A percentile compares a stretch with the other conserved stretches of the same genome.
Evolutionary conservation across 2,329 filamentous ascomycete species (phyloP).

Genomic region (Colletotrichum sp.): DNA sequence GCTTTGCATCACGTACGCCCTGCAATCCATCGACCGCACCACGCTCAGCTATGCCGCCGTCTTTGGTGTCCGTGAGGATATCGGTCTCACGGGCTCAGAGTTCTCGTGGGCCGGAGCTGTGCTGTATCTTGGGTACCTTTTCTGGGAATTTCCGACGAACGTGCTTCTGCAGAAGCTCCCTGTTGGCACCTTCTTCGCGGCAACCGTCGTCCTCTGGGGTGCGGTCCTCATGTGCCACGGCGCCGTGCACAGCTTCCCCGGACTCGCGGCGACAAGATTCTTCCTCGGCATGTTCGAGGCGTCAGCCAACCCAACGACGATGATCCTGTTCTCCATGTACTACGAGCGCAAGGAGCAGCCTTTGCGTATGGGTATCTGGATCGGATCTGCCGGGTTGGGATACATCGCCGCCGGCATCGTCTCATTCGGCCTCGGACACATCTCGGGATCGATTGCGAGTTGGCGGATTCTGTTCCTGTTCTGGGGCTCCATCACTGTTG

Average conservation of each 20-base stretch:
- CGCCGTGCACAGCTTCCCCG: slow-evolving; percentile 1
- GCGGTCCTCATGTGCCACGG: slow-evolving; percentile 40
- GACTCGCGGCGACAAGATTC: slow-evolving; percentile 23
- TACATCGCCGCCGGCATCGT: slow-evolving; percentile 61
- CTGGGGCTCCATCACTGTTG: slow-evolving; percentile 64
- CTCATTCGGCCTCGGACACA: slow-evolving; percentile 64
- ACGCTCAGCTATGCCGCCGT: slow-evolving; percentile 51
- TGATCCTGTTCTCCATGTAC: slow-evolving; percentile 52
- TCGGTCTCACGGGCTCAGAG: slow-evolving; percentile 54
- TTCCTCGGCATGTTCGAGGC: slow-evolving; percentile 26
- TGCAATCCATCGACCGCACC: slow-evolving; percentile 14
- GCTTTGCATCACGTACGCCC: slow-evolving; percentile 27
- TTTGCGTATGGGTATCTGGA: slow-evolving; percentile 67
- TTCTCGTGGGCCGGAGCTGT: slow-evolving; percentile 66
- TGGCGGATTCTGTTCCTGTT: slow-evolving; percentile 64
- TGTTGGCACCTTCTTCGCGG: neutral
- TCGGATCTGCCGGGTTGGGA: slow-evolving; percentile 63
- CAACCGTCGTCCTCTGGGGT: slow-evolving; percentile 46
- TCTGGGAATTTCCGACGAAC: slow-evolving; percentile 64
- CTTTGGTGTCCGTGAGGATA: slow-evolving; percentile 56
- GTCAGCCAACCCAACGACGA: slow-evolving; percentile 46
- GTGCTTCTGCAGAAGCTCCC: slow-evolving; percentile 55
- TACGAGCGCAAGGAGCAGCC: slow-evolving; percentile 62
- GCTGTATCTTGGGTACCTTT: slow-evolving; percentile 62
- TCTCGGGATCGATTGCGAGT: slow-evolving; percentile 29